Base-by-base conservation (phyloP, 805 yeast species). In the Schwanniomyces yamadae region DNA sequence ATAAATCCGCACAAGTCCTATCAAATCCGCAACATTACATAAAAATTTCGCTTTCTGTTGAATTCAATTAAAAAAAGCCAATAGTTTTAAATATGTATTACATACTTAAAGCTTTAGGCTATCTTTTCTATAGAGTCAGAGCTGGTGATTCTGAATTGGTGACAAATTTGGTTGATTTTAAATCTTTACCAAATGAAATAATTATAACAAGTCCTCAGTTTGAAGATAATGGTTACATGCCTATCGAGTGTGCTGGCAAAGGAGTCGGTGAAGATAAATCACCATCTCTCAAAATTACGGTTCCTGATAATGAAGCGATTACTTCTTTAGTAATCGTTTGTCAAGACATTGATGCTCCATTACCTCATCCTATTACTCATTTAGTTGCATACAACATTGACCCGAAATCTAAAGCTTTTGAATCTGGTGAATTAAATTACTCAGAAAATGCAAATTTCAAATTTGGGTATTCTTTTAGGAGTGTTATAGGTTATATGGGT, bases 281-380 rank as follows among this genome's bases (percentile, higher is more conserved):
- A 1, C 46, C 49, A 7, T 24, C 39, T 4, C 31, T 45, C 10
- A 24, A 33, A 19, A 21, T 45, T 18, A 18, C 23, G 10, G 15
- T 36, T 17, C 25, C 25, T 5, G 17, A 10, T 7, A 17, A 28
- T 7, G 29, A 21, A 8, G 39, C 10, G 10, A 33, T 40, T 19
- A 25, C 28, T 9, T 47, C 52, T 3, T 32, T 41, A 24, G 42
- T 41, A 4, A 2, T 47, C 3, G 14, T 45, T 16, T 31, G 38
- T 27, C 46, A 47, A 23, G 52, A 47, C 23, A 31, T 42, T 12
- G 52, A 43, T 33, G 36, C 36, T 11, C 52, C 52, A 4, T 10
- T 43, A 14, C 33, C 28, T 4, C 17, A 15, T 14, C 40, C 52
- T 4, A 30, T 37, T 14, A 39, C 39, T 7, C 50, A 47, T 25